phyloP scores from a whole-genome alignment of 1,139 yeast genomes.

The Geotrichum restrictum region DNA sequence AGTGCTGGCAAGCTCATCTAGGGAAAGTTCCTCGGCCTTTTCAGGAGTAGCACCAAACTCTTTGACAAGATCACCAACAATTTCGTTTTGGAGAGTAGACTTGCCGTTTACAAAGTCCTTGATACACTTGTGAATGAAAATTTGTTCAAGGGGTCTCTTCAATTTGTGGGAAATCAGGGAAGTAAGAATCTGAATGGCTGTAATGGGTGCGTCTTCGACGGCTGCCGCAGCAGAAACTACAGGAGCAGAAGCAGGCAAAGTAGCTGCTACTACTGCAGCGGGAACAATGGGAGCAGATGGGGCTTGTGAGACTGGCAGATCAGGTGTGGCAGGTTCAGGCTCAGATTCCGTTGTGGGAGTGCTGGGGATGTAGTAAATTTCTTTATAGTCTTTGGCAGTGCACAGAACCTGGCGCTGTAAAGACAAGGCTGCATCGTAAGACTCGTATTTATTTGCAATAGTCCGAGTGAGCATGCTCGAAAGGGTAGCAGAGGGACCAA shows the following conservation, averaged over 20 bases:
- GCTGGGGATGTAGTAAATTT: conserved; percentile 33
- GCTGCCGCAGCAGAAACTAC: no score
- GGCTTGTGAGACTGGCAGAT: conserved; percentile 18
- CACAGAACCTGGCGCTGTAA: conserved; percentile 94
- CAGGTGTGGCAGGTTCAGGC: not conserved
- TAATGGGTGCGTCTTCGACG: conserved; percentile 75
- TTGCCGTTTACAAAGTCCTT: conserved; percentile 97
- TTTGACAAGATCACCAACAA: conserved; percentile 95
- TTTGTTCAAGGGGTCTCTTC: conserved; percentile 80
- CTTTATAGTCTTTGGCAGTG: conserved; percentile 92
- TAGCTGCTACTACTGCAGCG: conserved; percentile 35
- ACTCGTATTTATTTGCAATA: conserved; percentile 90
- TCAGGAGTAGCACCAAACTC: conserved; percentile 97
- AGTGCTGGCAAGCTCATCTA: conserved; percentile 89
- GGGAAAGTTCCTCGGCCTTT: conserved; percentile 96
- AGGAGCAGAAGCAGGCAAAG: conserved; percentile 41
- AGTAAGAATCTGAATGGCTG: conserved; percentile 76
- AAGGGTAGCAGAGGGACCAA: conserved; percentile 96
- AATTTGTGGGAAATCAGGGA: conserved; percentile 92
- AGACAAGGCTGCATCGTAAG: conserved; percentile 94
- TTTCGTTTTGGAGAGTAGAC: conserved; percentile 96
- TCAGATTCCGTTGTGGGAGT: not conserved
- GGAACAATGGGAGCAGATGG: no score
- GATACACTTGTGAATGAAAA: conserved; percentile 81
- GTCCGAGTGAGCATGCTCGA: conserved; percentile 98